Evolutionary conservation across 1,284 basidiomycete species (phyloP).

Genomic region (Pseudozyma sp.): DNA sequence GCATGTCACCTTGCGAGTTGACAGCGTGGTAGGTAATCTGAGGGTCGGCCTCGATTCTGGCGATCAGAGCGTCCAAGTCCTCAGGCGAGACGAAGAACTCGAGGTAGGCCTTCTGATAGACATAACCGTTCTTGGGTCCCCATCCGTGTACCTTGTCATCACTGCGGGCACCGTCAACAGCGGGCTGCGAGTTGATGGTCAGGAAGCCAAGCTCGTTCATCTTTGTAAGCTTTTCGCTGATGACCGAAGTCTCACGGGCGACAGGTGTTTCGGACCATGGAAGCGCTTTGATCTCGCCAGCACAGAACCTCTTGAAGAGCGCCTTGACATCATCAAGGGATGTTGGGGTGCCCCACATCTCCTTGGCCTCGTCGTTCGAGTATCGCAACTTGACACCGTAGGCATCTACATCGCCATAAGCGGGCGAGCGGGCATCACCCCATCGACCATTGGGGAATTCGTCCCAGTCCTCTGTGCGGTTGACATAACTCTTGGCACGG

Average conservation of each 20-base stretch:
- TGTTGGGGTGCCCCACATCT: slow-evolving; percentile 53
- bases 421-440: slow-evolving; percentile 94
- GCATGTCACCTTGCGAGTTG: slow-evolving; percentile 83
- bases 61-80: slow-evolving; percentile 80
- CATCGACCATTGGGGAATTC: slow-evolving; percentile 99
- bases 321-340: slow-evolving; percentile 61
- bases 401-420: slow-evolving; percentile 96
- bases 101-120: slow-evolving; percentile 83
- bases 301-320: slow-evolving; percentile 69
- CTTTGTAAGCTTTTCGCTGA: slow-evolving; percentile 81
- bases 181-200: slow-evolving; percentile 98
- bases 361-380: slow-evolving; percentile 80
- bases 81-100: slow-evolving; percentile 91
- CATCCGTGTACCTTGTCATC: slow-evolving; percentile 75
- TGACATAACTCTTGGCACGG: slow-evolving; percentile 64
- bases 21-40: slow-evolving; percentile 97
- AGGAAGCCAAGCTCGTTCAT: slow-evolving; percentile 89
- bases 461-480: slow-evolving; percentile 78
- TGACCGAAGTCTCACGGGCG: slow-evolving; percentile 85
- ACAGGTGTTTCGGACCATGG: slow-evolving; percentile 96
- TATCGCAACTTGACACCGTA: slow-evolving; percentile 76
- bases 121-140: slow-evolving; percentile 70
- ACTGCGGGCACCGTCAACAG: slow-evolving; percentile 83
- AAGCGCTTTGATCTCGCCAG: slow-evolving; percentile 74
- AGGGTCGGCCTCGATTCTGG: slow-evolving; percentile 86